Evolutionary conservation across 306 rosid genomes (phyloP), one percentile per base, ranked within the genome.

Genomic region (Rubus idaeus): DNA sequence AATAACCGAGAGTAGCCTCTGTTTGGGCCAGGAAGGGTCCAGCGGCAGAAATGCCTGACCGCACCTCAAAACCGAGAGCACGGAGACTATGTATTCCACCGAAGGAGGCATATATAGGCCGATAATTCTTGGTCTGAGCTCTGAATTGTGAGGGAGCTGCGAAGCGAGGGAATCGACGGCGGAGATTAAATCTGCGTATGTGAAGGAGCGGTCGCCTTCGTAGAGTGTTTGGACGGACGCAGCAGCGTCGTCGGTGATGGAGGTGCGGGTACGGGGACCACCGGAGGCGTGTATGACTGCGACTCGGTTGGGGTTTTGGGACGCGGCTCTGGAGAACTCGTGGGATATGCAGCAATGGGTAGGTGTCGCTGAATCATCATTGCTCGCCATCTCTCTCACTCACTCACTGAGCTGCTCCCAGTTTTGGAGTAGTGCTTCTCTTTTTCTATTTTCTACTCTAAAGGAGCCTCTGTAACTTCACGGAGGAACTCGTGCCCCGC

Each of bases 41-140:
- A 94, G 73, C 44, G 98, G 97, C 86, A 92, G 82, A 84, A 92
- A 92, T 23, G 96, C 97, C 79, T 84, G 87, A 58, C 98, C 96
- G 10, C 88, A 83, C 70, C 92, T 79, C 73, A 94, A 70, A 58
- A 90, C 89, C 53, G 98, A 84, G 71, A 94, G 98, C 60, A 88
- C 93, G 11, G 96, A 75, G 69, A 84, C 86, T 64, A 94, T 83
- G 78, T 94, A 94, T 63, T 90, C 96, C 23, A 84, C 87, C 5
- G 96, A 94, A 58, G 97, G 93, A 37, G 95, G 88, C 84, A 90
- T 83, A 78, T 81, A 94, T 10, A 94, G 68, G 72, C 97, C 98
- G 63, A 94, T 68, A 20, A 94, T 81, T 85, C 83, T 89, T n/a
- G 95, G 95, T 12, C 72, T 70, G 64, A 82, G 80, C 50, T 58